phyloP scores from a whole-genome alignment of 2,329 filamentous ascomycete genomes.

The Aspergillus aculeatus region DNA sequence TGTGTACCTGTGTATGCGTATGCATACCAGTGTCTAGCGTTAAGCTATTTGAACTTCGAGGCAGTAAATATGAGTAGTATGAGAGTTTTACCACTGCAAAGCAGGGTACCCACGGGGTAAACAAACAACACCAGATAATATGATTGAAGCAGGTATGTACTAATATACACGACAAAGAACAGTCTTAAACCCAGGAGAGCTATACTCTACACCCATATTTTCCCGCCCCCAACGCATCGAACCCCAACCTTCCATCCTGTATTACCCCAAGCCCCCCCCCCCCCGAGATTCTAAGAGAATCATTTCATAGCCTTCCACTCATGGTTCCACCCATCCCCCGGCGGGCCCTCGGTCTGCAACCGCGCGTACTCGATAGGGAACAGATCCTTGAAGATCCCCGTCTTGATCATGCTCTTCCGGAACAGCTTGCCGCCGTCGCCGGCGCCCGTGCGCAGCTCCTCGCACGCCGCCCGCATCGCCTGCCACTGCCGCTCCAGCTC shows the following conservation, averaged over 20 bases:
- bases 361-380: constrained; percentile 85
- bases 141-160: too few relatives aligned
- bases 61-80: background rate
- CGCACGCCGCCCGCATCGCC: constrained; percentile 80
- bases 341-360: constrained; percentile 75
- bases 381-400: constrained; percentile 70
- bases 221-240: too few relatives aligned
- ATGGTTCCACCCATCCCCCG: constrained; percentile 83
- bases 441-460: constrained; percentile 65
- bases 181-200: too few relatives aligned
- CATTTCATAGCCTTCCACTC: constrained; percentile 67
- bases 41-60: background rate
- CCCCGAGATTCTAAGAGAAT: background rate
- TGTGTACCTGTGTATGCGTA: constrained; percentile 8
- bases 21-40: background rate
- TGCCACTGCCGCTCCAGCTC: constrained; percentile 79
- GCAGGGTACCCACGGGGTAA: too few relatives aligned
- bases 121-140: too few relatives aligned
- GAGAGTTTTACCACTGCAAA: background rate
- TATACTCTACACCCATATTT: too few relatives aligned
- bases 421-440: constrained; percentile 65
- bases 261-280: too few relatives aligned
- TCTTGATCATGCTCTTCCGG: constrained; percentile 86
- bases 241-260: too few relatives aligned
- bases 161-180: too few relatives aligned